Evolutionary conservation across 2,329 filamentous ascomycete genomes (phyloP).

Genomic region (Pseudocercospora fijiensis): DNA sequence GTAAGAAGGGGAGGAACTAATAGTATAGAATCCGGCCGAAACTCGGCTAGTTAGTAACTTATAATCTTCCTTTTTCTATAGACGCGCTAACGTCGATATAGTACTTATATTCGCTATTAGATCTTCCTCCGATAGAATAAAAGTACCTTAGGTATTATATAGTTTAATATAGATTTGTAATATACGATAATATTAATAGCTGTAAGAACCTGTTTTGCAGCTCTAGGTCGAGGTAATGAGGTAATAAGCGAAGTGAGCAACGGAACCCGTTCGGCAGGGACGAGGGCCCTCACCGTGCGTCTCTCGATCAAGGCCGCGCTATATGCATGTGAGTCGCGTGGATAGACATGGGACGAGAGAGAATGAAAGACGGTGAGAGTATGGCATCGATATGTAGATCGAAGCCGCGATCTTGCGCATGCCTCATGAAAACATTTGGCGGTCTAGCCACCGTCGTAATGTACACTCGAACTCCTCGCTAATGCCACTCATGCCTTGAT

Average conservation of each 20-base stretch:
- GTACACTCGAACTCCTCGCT: slow-evolving; percentile 6
- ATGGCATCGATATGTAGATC: neutral
- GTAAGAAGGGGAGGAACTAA: neutral
- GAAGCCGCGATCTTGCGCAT: neutral
- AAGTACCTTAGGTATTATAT: too few species aligned
- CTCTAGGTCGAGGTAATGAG: too few species aligned
- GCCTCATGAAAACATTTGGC: neutral
- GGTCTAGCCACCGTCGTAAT: neutral
- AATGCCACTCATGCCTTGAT: neutral
- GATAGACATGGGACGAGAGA: too few species aligned
- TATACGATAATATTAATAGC: too few species aligned
- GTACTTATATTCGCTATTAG: too few species aligned
- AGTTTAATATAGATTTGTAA: too few species aligned
- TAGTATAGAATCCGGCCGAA: neutral
- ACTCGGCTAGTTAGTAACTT: neutral
- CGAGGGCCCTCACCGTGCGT: too few species aligned
- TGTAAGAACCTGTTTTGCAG: too few species aligned
- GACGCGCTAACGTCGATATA: neutral
- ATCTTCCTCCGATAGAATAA: too few species aligned
- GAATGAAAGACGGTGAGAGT: neutral
- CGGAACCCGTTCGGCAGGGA: too few species aligned
- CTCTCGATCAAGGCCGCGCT: too few species aligned
- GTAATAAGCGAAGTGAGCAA: too few species aligned
- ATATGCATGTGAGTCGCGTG: neutral
- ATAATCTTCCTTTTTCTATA: neutral